These are phyloP conservation scores for Whalleya microplaca DNA, from an alignment of 2,329 filamentous ascomycete genomes.

Conservation along the genomic window DNA sequence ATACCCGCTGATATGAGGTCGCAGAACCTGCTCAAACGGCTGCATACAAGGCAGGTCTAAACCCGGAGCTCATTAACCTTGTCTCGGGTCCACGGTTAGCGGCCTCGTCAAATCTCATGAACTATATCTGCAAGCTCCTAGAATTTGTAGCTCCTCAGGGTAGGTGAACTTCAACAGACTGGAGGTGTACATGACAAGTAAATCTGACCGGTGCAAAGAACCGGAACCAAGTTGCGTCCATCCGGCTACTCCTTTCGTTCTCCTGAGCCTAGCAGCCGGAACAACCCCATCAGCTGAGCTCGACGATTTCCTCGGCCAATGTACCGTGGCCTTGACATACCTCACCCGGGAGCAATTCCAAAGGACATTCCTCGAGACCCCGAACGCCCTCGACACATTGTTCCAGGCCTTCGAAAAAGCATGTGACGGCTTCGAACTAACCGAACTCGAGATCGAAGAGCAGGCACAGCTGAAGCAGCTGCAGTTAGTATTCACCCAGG, in stretches of 20 bases:
- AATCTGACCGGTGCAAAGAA: slow-evolving; percentile 38
- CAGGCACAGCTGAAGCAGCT: slow-evolving; percentile 51
- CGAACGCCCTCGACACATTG: slow-evolving; percentile 46
- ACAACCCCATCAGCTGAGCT: slow-evolving; percentile 48
- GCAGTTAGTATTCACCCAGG: slow-evolving; percentile 53
- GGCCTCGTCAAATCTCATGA: slow-evolving; percentile 48
- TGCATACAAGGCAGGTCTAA: slow-evolving; percentile 57
- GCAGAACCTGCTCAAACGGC: slow-evolving; percentile 61
- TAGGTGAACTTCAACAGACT: slow-evolving; percentile 28
- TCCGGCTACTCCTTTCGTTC: slow-evolving; percentile 49
- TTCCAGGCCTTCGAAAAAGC: slow-evolving; percentile 53
- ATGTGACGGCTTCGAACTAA: slow-evolving; percentile 46
- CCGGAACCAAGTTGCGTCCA: slow-evolving; percentile 50
- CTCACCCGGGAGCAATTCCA: slow-evolving; percentile 59
- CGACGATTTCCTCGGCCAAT: slow-evolving; percentile 58
- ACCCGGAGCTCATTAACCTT: slow-evolving; percentile 51
- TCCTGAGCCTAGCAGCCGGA: slow-evolving; percentile 52
- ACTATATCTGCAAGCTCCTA: slow-evolving; percentile 61
- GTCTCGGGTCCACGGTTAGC: slow-evolving; percentile 50
- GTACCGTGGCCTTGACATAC: slow-evolving; percentile 58
- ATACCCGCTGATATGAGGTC: slow-evolving; percentile 19
- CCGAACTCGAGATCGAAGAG: slow-evolving; percentile 53
- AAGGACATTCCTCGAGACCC: slow-evolving; percentile 47
- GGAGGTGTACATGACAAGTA: neutral
- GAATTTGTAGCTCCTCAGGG: slow-evolving; percentile 56